Evolutionary conservation across 164 flowering plant genomes (phyloP).

Genomic region (Echeveria elegans): DNA sequence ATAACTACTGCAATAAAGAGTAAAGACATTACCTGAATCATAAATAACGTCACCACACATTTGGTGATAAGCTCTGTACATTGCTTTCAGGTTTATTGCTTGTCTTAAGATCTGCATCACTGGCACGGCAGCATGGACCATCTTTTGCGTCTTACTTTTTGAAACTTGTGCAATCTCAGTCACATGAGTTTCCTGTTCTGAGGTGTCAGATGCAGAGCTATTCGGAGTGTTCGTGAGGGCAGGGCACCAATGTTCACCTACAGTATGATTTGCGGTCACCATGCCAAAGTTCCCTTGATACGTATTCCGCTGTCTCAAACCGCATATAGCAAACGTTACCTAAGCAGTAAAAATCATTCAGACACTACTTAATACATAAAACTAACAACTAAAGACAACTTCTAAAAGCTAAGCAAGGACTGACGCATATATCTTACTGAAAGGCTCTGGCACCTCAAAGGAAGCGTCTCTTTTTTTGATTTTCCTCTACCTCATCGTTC

Average conservation of each 20-base stretch:
- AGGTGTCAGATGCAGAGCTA: constrained; percentile 11
- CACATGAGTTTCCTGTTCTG: constrained; percentile 22
- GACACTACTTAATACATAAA: background rate
- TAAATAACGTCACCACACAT: constrained; percentile 34
- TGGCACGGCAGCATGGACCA: constrained; percentile 24
- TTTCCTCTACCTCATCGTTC: constrained; percentile 31
- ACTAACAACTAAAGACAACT: background rate
- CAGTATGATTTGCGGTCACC: constrained; percentile 20
- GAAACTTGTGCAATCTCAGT: constrained; percentile 27
- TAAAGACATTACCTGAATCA: constrained; percentile 30
- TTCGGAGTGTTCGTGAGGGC: constrained; percentile 14
- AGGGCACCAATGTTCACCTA: constrained; percentile 8
- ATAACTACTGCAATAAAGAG: background rate
- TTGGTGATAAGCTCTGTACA: constrained; percentile 30
- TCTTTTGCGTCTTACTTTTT: constrained; percentile 22
- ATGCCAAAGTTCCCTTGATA: constrained; percentile 32
- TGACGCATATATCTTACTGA: constrained; percentile 32
- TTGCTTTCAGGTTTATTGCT: constrained; percentile 13
- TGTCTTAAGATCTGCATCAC: constrained; percentile 9
- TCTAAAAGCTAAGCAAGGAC: constrained; percentile 27
- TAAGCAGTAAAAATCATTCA: constrained; percentile 16
- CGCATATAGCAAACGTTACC: constrained; percentile 46
- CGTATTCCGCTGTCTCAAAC: constrained; percentile 53
- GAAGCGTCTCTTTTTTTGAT: constrained; percentile 18
- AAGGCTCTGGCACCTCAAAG: constrained; percentile 27